Base-by-base conservation (phyloP, 2,329 filamentous ascomycete genomes). In the Aspergillus terreus region DNA sequence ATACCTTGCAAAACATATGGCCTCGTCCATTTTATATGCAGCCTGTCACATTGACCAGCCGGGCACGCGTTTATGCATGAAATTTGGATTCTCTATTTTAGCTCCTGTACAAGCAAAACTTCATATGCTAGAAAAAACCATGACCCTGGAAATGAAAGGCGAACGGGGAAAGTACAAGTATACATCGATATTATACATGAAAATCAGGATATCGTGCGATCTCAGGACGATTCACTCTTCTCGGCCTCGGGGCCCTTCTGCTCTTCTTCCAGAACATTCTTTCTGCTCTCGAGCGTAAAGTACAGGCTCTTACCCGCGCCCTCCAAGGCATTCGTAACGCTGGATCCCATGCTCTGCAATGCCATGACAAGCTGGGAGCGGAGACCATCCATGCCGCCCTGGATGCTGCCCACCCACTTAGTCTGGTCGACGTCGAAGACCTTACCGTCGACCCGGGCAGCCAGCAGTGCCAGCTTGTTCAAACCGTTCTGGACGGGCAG, bases 391-490 rank as follows among this genome's bases (percentile, higher is more conserved):
- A 96, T 70, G 36, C 92, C 90, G 53, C 90, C 90, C 59, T 87
- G 78, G 62, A 97, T 95, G 33, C 86, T 80, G 51, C 90, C 82
- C 42, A 86, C 80, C 86, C 86, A 88, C 64, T 79, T 83, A 25
- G 79, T 78, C 49, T 88, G 87, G 10, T 86, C 84, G 44, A 82
- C 72, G 66, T 96, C 92, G 63, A 96, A 92, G 30, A 90, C 83
- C 70, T 84, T 86, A 56, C 88, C 88, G 66, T 99, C 94, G 27
- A 96, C 82, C 47, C 94, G 81, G 12, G 92, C 92, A 48, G 91
- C 94, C 12, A 99, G 75, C 32, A 99, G 74, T 69, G 95, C 78
- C 57, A 99, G 74, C 75, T 99, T 99, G 64, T 90, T 84, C 60
- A 99, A 70, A 6, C 88, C 94, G 58, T 77, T 82, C 72, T 96